Conservation (phyloP, 2,329 filamentous ascomycete genomes). For the Fusarium globosum region DNA sequence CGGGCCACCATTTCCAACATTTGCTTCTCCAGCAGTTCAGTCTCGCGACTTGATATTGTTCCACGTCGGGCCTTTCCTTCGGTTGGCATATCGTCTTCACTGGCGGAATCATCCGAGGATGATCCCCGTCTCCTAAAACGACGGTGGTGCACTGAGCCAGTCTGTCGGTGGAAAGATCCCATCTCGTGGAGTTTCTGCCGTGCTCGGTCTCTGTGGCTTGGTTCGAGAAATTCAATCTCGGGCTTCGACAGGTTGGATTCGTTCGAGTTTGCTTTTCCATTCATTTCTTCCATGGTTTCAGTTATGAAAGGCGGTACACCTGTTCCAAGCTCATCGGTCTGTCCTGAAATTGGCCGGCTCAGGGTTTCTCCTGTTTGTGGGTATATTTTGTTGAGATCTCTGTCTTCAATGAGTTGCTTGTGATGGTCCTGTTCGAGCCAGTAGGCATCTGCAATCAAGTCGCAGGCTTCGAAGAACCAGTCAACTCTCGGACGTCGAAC, state of each 20-base stretch:
- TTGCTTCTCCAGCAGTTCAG: slow-evolving; percentile 69
- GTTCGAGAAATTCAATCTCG: slow-evolving; percentile 59
- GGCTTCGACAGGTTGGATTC: slow-evolving; percentile 39
- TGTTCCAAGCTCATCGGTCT: slow-evolving; percentile 43
- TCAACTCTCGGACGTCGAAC: slow-evolving; percentile 80
- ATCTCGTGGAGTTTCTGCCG: slow-evolving; percentile 69
- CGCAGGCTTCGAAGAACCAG: slow-evolving; percentile 85
- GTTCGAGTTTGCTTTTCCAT: slow-evolving; percentile 35
- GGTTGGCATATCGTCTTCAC: slow-evolving; percentile 59
- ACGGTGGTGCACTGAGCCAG: slow-evolving; percentile 60
- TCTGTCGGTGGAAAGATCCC: slow-evolving; percentile 65
- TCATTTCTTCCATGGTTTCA: slow-evolving; percentile 41
- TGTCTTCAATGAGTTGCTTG: slow-evolving; percentile 83
- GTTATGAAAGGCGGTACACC: slow-evolving; percentile 43
- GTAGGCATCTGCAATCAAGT: slow-evolving; percentile 88
- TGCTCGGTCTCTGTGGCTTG: slow-evolving; percentile 67
- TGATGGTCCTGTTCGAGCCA: slow-evolving; percentile 89
- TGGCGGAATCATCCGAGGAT: slow-evolving; percentile 68
- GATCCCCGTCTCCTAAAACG: slow-evolving; percentile 64
- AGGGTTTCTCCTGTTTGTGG: slow-evolving; percentile 51
- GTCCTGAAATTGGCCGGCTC: slow-evolving; percentile 48
- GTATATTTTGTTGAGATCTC: slow-evolving; percentile 79
- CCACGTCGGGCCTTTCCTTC: slow-evolving; percentile 52
- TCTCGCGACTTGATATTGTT: slow-evolving; percentile 60
- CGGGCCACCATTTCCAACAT: slow-evolving; percentile 70